phyloP scores from a whole-genome alignment of 331 rosid genomes.

The Pyracantha coccinea region DNA sequence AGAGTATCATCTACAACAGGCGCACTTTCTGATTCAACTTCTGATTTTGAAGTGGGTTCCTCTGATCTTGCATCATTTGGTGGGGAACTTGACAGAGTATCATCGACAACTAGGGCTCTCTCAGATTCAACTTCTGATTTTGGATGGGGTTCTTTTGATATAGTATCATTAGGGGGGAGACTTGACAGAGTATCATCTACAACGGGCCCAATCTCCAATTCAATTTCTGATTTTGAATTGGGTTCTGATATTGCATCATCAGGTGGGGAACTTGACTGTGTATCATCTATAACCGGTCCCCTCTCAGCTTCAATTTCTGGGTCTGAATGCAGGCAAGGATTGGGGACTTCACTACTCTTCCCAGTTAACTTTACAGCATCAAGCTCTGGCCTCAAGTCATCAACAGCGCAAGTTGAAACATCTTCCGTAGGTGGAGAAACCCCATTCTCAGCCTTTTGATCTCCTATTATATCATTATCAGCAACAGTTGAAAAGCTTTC shows the following conservation, averaged over 20 bases:
- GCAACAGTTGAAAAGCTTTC: constrained; percentile 1
- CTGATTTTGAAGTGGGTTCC: neutral
- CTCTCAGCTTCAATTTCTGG: neutral
- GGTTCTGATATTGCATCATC: constrained; percentile 4
- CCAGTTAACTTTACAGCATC: constrained; percentile 1
- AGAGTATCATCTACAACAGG: neutral
- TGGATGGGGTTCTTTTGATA: neutral
- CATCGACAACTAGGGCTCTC: neutral
- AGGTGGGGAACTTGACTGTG: neutral
- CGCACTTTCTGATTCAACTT: neutral
- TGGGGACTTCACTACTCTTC: constrained; percentile 8
- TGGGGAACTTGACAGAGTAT: neutral
- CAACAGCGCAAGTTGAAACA: constrained; percentile 3
- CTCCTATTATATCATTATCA: neutral
- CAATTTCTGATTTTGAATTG: neutral
- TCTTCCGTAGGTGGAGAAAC: constrained; percentile 6
- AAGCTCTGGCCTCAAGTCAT: constrained; percentile 10
- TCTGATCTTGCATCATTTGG: neutral
- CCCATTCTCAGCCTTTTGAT: constrained; percentile 1
- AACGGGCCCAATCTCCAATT: constrained; percentile 3
- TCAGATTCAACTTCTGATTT: neutral
- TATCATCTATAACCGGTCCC: neutral
- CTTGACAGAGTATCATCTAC: constrained; percentile 1
- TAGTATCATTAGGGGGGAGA: constrained; percentile 1
- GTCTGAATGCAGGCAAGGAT: constrained; percentile 1